Evolutionary conservation across 2,329 filamentous ascomycete species (phyloP), one percentile per base, ranked within the genome.

Genomic region (Salinomyces thailandicus): DNA sequence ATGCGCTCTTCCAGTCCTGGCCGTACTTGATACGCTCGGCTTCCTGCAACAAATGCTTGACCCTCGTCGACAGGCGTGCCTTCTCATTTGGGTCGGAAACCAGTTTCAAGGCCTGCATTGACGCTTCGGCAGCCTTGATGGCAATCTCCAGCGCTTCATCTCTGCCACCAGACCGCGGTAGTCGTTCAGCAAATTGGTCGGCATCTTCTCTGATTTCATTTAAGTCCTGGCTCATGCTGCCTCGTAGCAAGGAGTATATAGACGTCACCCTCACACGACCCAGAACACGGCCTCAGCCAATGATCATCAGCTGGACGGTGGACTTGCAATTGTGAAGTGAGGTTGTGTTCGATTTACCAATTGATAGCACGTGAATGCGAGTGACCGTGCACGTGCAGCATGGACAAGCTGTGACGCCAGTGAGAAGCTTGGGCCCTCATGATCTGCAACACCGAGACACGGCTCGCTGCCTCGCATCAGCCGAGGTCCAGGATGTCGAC

Each of bases 41-140:
- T 41, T 71, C 66, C 4, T 68, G 71, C 43, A 94, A 71, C 33
- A 93, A 65, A 34, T 78, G 71, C 19, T 49, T 77, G 71, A 59
- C 79, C 84, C 62, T 81, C 82, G 32, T 67, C 61, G 46, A 77
- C 75, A 33, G 93, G 62, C 73, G 71, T 28, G 66, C 63, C 48
- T 76, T 84, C 38, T 93, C 80, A 3, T 62, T 58, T n/a, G 73
- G 62, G 35, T 63, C 68, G n/a, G 66, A 60, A 5, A 79, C 72
- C 41, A 82, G 65, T 41, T 67, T 69, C 36, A 84, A 66, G 2
- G 84, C 84, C 52, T 75, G 74, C 77, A 95, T 84, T 49, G 91
- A 87, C 34, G 81, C 66, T 56, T 95, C 85, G 15, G 79, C 81
- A 4, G 82, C 83, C 45, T 71, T 67, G 53, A 94, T 85, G 33